Conservation (phyloP, 75 land plant species). For the Ceratopteris richardii region DNA sequence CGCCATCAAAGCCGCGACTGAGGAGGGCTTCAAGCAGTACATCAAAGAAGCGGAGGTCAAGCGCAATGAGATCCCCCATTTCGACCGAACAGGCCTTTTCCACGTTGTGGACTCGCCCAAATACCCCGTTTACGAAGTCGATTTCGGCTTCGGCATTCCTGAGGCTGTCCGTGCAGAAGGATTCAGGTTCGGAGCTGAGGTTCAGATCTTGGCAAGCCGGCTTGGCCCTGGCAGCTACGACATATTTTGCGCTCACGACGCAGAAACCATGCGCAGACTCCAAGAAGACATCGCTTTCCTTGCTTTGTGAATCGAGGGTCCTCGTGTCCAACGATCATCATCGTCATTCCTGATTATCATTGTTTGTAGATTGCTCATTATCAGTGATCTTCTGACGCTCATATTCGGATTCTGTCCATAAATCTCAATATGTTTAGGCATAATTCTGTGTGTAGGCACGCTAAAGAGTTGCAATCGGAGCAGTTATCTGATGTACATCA, state of each 20-base stretch:
- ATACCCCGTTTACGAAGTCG: constrained; percentile 1
- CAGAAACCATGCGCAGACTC: background rate
- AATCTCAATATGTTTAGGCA: too few species aligned
- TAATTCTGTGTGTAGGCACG: too few species aligned
- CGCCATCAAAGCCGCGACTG: background rate
- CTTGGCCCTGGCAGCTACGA: background rate
- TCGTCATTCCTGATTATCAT: too few species aligned
- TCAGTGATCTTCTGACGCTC: too few species aligned
- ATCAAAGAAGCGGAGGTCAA: background rate
- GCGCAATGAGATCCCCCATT: constrained; percentile 1
- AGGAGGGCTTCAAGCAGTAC: constrained; percentile 6
- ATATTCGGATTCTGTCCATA: too few species aligned
- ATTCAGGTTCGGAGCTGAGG: constrained; percentile 9
- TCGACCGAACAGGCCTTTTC: constrained; percentile 7
- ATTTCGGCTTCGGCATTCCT: constrained; percentile 1
- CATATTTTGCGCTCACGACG: constrained; percentile 1
- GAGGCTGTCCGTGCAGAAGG: constrained; percentile 4
- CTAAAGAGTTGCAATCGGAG: too few species aligned
- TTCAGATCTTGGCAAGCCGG: background rate
- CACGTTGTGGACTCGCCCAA: constrained; percentile 6
- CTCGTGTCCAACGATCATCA: too few species aligned
- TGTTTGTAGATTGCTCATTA: too few species aligned
- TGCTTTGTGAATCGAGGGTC: background rate
- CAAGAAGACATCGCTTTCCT: background rate
- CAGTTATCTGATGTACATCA: too few species aligned